A percentile compares a stretch with the other conserved stretches of the same genome.
These are phyloP conservation scores for Umbelopsis sp. DNA, from an alignment of 192 early-diverging fungal species.

Conservation along the genomic window DNA sequence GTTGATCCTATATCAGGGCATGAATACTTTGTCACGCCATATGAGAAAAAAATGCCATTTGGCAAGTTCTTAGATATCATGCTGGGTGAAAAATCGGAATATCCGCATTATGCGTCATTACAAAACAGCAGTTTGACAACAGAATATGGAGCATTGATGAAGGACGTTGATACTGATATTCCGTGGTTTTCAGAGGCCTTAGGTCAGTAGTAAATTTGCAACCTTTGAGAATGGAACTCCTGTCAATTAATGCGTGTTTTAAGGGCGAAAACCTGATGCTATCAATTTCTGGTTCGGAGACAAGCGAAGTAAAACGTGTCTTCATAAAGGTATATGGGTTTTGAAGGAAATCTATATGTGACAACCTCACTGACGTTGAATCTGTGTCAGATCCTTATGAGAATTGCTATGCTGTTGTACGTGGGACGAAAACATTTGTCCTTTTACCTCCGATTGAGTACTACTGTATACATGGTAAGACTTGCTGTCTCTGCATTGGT, in stretches of 20 bases:
- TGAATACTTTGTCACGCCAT: slow-evolving; percentile 53
- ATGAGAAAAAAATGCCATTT: slow-evolving; percentile 53
- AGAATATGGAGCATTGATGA: slow-evolving; percentile 43
- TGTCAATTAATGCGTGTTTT: not conserved
- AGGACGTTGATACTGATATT: slow-evolving; percentile 46
- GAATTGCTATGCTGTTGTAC: slow-evolving; percentile 54
- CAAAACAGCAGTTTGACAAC: slow-evolving; percentile 53
- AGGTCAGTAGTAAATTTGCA: slow-evolving; percentile 15
- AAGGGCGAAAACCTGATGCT: slow-evolving; percentile 43
- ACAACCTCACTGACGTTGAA: not conserved
- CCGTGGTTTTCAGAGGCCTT: slow-evolving; percentile 48
- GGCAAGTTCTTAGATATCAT: slow-evolving; percentile 43
- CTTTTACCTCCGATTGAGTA: slow-evolving; percentile 53
- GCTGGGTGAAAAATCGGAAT: slow-evolving; percentile 24
- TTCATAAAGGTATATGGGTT: slow-evolving; percentile 46
- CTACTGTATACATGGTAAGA: slow-evolving; percentile 52
- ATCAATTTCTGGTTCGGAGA: slow-evolving; percentile 61
- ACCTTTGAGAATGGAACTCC: not conserved
- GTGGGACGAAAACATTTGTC: slow-evolving; percentile 52
- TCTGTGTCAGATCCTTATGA: slow-evolving; percentile 49
- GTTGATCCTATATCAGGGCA: slow-evolving; percentile 31
- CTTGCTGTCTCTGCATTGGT: not conserved
- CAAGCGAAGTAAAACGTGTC: slow-evolving; percentile 43
- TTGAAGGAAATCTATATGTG: not conserved
- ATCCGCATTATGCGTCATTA: slow-evolving; percentile 51